Conservation (phyloP, 2,329 filamentous ascomycete genomes). For the Diplocarpon mali region DNA sequence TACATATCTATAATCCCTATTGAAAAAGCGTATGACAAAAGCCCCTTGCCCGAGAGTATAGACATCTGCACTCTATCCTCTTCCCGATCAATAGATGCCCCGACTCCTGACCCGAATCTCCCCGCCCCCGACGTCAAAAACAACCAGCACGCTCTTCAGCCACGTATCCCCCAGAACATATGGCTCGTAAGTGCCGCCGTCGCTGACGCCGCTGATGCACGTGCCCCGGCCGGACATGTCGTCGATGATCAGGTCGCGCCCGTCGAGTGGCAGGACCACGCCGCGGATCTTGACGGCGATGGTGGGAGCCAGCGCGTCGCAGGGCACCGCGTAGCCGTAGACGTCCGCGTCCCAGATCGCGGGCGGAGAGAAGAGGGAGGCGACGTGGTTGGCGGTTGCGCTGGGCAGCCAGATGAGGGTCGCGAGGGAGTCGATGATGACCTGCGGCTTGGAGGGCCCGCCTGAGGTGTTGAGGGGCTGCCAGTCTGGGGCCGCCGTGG, state of each 20-base stretch:
- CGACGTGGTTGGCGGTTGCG: slow-evolving; percentile 5
- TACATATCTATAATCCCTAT: too few species aligned
- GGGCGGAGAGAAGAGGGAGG: slow-evolving; percentile 7
- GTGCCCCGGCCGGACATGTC: background rate
- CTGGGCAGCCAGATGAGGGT: slow-evolving; percentile 10
- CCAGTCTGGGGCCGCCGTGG: background rate
- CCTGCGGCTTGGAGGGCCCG: background rate
- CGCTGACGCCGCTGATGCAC: slow-evolving; percentile 4
- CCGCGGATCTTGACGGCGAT: slow-evolving; percentile 13
- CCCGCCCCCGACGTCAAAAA: slow-evolving; percentile 37
- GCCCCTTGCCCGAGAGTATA: too few species aligned
- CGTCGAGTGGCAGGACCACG: slow-evolving; percentile 7
- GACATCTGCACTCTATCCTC: too few species aligned
- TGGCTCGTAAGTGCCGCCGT: slow-evolving; percentile 27
- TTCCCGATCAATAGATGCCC: background rate
- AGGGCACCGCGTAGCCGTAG: slow-evolving; percentile 7
- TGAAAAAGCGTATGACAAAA: too few species aligned
- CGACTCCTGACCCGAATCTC: slow-evolving; percentile 32
- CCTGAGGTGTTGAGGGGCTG: slow-evolving; percentile 1
- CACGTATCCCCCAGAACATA: slow-evolving; percentile 41
- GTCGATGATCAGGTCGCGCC: slow-evolving; percentile 13
- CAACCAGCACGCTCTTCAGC: slow-evolving; percentile 38
- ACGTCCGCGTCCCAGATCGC: background rate
- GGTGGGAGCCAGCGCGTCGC: slow-evolving; percentile 8
- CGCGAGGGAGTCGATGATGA: slow-evolving; percentile 9